Base-by-base conservation (phyloP, 1,284 basidiomycete species). In the Trametes sp. region DNA sequence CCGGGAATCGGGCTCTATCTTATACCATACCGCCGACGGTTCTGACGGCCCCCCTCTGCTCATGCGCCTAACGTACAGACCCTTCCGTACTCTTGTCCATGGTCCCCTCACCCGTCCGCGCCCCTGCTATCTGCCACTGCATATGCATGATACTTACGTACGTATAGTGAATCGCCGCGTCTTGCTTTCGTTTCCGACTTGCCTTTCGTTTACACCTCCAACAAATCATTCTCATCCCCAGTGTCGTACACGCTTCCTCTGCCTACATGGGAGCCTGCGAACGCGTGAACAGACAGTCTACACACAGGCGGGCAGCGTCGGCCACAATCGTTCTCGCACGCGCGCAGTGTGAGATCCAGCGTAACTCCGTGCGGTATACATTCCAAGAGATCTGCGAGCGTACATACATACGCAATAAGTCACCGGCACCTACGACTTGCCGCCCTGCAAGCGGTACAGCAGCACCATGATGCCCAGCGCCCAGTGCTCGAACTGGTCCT, bases 401-500 rank as follows among this genome's bases (percentile, higher is more conserved):
- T 6, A 11, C 31, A 11, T 33, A 33, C 31, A 33, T 11, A 11
- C 31, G 31, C 31, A 33, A 5, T 11, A 33, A 33, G 31, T 11
- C 45, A 24, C 9, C 24, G 23, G 56, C 50, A n/a, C n/a, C n/a
- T n/a, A 72, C 21, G 68, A 51, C 62, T 64, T 69, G n/a, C 49
- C 54, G 21, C 63, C 55, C 23, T 65, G 72, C 23, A 74, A 46
- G 13, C 66, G 62, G 35, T 70, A 74, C 35, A 78, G 76, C 46
- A 88, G 61, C 28, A 86, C 74, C 80, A 92, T 87, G 65, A 93
- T 84, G 31, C 80, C 76, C 36, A 93, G 76, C 2, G 90, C 86
- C 84, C 89, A 93, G 16, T 86, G 85, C 74, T 94, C 92, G 68
- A 94, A 93, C 72, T 92, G 89, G 70, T 94, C 92, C 75, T 93